These are phyloP conservation scores for Huiozyma naganishii DNA, from an alignment of 805 yeast genomes.

Conservation along the genomic window DNA sequence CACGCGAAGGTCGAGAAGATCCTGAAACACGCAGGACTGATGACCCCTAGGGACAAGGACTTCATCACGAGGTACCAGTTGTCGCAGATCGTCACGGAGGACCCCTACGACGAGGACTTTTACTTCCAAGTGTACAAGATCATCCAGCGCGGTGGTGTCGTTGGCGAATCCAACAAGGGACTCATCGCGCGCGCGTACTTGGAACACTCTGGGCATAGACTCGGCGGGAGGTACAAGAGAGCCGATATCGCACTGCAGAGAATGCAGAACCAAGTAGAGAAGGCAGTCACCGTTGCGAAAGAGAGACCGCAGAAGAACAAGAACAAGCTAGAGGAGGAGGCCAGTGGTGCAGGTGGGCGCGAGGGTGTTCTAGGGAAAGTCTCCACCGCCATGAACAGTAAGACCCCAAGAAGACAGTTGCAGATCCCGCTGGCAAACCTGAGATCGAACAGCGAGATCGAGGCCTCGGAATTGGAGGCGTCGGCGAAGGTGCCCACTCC, in stretches of 20 bases:
- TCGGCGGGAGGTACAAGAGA: conserved; percentile 74
- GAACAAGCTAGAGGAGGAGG: conserved; percentile 5
- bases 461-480: neutral
- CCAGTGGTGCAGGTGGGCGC: conserved; percentile 37
- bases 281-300: conserved; percentile 90
- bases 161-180: conserved; percentile 43
- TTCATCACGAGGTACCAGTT: conserved; percentile 89
- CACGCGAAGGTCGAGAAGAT: conserved; percentile 68
- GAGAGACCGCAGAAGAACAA: conserved; percentile 48
- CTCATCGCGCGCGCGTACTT: conserved; percentile 87
- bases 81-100: conserved; percentile 92
- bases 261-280: conserved; percentile 96
- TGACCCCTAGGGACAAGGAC: conserved; percentile 96
- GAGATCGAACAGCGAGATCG: conserved; percentile 6
- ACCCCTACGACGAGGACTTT: conserved; percentile 94
- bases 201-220: conserved; percentile 82
- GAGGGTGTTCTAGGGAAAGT: conserved; percentile 90
- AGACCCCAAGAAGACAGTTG: conserved; percentile 80
- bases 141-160: conserved; percentile 39
- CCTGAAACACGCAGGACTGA: conserved; percentile 77
- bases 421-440: conserved; percentile 35
- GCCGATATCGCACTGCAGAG: conserved; percentile 89
- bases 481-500: conserved; percentile 6
- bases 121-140: conserved; percentile 87
- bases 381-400: conserved; percentile 67